These are phyloP conservation scores for Fusarium neocosmosporiellum DNA, from an alignment of 2,329 filamentous ascomycete species.

Conservation along the genomic window DNA sequence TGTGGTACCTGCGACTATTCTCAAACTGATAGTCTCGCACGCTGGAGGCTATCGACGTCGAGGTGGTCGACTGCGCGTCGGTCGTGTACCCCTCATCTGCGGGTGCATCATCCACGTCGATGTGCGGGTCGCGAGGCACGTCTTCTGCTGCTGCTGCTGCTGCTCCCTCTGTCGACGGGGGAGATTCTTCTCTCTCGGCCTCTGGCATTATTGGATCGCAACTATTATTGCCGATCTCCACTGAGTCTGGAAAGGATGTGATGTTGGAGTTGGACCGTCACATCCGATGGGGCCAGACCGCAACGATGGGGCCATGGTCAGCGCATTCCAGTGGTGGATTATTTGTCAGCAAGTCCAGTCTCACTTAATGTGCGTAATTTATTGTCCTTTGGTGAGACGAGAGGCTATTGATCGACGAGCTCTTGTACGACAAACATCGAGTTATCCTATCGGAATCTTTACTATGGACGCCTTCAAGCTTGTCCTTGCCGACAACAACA, in stretches of 20 bases:
- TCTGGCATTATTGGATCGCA: constrained; percentile 2
- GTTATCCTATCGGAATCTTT: not conserved
- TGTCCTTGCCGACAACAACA: constrained; percentile 14
- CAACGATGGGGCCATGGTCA: not conserved
- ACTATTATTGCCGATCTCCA: not conserved
- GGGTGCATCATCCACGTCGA: constrained; percentile 7
- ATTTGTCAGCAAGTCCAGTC: not conserved
- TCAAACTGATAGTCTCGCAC: constrained; percentile 55
- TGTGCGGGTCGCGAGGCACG: constrained; percentile 15
- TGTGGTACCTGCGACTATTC: constrained; percentile 56
- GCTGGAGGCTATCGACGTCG: constrained; percentile 42
- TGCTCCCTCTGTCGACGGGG: not conserved
- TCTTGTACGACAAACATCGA: not conserved
- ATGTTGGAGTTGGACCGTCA: not conserved
- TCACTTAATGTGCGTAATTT: not conserved
- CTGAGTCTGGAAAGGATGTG: not conserved
- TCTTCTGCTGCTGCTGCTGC: not conserved
- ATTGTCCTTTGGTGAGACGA: not conserved
- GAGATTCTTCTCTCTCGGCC: not conserved
- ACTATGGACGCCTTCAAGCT: constrained; percentile 30
- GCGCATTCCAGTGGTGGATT: not conserved
- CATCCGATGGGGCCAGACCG: not conserved
- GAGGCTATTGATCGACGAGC: not conserved
- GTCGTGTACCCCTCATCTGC: constrained; percentile 33
- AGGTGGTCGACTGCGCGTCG: constrained; percentile 12